Percentiles rank a stretch among this genome's conserved stretches.
phyloP scores from a whole-genome alignment of 345 rosid species.

The Acer campestre region DNA sequence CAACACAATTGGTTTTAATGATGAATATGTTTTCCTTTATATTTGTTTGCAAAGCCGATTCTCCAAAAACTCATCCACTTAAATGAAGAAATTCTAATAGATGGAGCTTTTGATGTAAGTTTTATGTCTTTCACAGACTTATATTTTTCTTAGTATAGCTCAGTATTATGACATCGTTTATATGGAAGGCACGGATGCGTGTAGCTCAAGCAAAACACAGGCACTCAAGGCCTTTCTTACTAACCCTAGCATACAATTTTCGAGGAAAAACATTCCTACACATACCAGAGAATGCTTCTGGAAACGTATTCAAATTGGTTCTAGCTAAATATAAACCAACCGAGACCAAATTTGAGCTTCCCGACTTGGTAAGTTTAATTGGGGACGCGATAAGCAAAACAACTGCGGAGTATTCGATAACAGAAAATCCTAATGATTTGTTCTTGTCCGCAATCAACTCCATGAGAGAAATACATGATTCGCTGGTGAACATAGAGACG shows the following conservation, averaged over 20 bases:
- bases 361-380: constrained; percentile 22
- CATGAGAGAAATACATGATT: background rate
- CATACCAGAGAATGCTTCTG: background rate
- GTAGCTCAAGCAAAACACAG: background rate
- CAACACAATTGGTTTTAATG: background rate
- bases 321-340: constrained; percentile 13
- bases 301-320: constrained; percentile 12
- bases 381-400: constrained; percentile 17
- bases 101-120: constrained; percentile 83
- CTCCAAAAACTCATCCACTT: constrained; percentile 68
- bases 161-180: no score
- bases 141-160: background rate
- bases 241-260: constrained; percentile 11
- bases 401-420: background rate
- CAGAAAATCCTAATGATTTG: background rate
- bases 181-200: constrained; percentile 27
- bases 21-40: constrained; percentile 14
- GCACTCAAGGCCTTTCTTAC: constrained; percentile 17
- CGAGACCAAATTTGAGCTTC: background rate
- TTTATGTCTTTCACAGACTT: constrained; percentile 2
- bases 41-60: constrained; percentile 59
- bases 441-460: background rate
- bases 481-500: constrained; percentile 4
- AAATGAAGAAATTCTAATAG: constrained; percentile 81
- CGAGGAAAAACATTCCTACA: constrained; percentile 8